Conservation (phyloP, 2,329 filamentous ascomycete genomes). For the Orbilia blumenaviensis region DNA sequence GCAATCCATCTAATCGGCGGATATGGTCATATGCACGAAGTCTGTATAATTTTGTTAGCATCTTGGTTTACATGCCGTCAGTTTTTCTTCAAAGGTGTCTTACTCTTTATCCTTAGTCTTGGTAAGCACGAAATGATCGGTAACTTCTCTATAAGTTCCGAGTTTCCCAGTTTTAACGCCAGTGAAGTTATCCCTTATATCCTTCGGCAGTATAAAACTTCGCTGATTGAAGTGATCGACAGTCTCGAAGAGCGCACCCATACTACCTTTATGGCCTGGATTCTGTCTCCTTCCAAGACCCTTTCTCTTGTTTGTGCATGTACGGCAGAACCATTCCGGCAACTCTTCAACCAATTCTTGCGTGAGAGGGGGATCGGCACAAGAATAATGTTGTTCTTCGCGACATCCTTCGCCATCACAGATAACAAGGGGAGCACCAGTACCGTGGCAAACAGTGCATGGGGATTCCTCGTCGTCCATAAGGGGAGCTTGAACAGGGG, state of each 20-base stretch:
- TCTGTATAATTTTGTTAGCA: conserved; percentile 4
- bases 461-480: conserved; percentile 82
- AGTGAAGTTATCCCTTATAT: conserved; percentile 78
- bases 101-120: conserved; percentile 68
- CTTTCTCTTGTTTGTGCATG: conserved; percentile 68
- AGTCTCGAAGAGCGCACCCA: conserved; percentile 70
- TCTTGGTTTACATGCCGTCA: neutral
- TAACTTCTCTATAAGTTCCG: conserved; percentile 79
- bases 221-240: conserved; percentile 75
- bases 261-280: conserved; percentile 66
- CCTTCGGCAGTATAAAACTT: conserved; percentile 75
- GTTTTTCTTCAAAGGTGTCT: conserved; percentile 60
- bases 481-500: conserved; percentile 3
- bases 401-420: conserved; percentile 82
- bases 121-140: conserved; percentile 59
- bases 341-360: conserved; percentile 68
- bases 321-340: conserved; percentile 85
- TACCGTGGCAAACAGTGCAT: conserved; percentile 84
- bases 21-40: conserved; percentile 47
- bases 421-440: conserved; percentile 80
- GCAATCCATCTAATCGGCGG: conserved; percentile 15
- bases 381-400: conserved; percentile 87
- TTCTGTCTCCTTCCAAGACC: conserved; percentile 59
- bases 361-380: conserved; percentile 78
- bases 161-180: conserved; percentile 78